These are phyloP conservation scores for Amaranthus cruentus DNA, from an alignment of 148 eudicot species.

Conservation along the genomic window DNA sequence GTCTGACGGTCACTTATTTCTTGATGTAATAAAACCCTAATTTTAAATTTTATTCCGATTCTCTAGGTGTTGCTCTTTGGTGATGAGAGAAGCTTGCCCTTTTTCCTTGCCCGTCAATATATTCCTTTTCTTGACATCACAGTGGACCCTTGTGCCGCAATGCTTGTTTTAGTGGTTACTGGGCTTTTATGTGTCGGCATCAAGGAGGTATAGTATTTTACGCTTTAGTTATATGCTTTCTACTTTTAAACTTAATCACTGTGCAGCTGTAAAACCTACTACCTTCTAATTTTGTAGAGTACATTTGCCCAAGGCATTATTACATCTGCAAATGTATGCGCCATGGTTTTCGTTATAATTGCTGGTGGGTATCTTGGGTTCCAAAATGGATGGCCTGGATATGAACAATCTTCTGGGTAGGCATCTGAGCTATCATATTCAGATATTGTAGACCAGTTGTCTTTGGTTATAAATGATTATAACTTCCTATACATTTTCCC, in stretches of 20 bases:
- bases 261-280: neutral
- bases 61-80: slow-evolving; percentile 53
- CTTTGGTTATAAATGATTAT: neutral
- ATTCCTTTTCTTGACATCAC: slow-evolving; percentile 37
- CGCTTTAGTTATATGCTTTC: neutral
- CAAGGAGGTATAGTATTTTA: slow-evolving; percentile 43
- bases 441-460: slow-evolving; percentile 2
- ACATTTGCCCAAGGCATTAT: slow-evolving; percentile 47
- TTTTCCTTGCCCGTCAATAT: slow-evolving; percentile 41
- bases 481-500: neutral
- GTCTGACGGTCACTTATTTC: neutral
- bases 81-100: slow-evolving; percentile 45
- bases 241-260: neutral
- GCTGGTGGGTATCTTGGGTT: slow-evolving; percentile 57
- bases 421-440: neutral
- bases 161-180: slow-evolving; percentile 40
- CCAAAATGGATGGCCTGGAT: slow-evolving; percentile 57
- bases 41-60: neutral
- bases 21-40: slow-evolving; percentile 1
- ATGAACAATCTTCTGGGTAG: slow-evolving; percentile 52
- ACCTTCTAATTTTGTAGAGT: slow-evolving; percentile 35
- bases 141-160: slow-evolving; percentile 58
- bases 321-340: slow-evolving; percentile 47
- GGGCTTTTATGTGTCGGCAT: slow-evolving; percentile 55
- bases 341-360: slow-evolving; percentile 47